phyloP scores from a whole-genome alignment of 768 basidiomycete genomes.

The Hygrocybe punicea region DNA sequence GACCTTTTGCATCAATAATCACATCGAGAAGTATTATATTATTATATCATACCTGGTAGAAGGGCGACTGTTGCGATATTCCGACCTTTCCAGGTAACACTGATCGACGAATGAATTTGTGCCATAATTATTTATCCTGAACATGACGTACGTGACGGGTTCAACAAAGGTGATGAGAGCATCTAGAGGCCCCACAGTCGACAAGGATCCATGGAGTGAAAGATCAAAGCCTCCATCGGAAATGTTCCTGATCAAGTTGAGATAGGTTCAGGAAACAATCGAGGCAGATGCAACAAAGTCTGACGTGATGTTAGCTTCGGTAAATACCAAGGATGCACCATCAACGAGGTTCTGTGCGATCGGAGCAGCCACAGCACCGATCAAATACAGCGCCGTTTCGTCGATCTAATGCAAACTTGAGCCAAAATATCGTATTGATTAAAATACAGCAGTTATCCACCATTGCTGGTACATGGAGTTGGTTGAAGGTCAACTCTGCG shows the following conservation, averaged over 20 bases:
- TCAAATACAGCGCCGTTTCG: slow-evolving; percentile 57
- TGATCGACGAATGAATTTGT: slow-evolving; percentile 17
- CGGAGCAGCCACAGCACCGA: slow-evolving; percentile 68
- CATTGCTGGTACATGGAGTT: slow-evolving; percentile 52
- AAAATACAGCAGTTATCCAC: slow-evolving; percentile 31
- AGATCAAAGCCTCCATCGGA: slow-evolving; percentile 63
- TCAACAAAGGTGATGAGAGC: slow-evolving; percentile 64
- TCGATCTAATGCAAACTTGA: slow-evolving; percentile 46
- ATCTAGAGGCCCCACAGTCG: slow-evolving; percentile 65
- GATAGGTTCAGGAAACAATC: neutral
- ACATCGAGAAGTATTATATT: neutral
- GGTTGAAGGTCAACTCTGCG: slow-evolving; percentile 55
- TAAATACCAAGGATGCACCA: slow-evolving; percentile 51
- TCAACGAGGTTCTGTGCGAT: slow-evolving; percentile 64
- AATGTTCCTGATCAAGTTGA: slow-evolving; percentile 40
- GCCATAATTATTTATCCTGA: neutral
- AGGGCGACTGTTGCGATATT: slow-evolving; percentile 62
- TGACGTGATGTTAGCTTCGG: slow-evolving; percentile 56
- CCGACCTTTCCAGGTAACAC: slow-evolving; percentile 60
- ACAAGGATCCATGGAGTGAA: slow-evolving; percentile 55
- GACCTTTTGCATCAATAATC: neutral
- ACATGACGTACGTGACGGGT: slow-evolving; percentile 50
- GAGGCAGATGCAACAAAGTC: slow-evolving; percentile 12
- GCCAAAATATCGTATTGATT: slow-evolving; percentile 4
- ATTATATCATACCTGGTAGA: slow-evolving; percentile 50